Conservation (phyloP, 345 rosid genomes). For the Hibiscus tridactylites region DNA sequence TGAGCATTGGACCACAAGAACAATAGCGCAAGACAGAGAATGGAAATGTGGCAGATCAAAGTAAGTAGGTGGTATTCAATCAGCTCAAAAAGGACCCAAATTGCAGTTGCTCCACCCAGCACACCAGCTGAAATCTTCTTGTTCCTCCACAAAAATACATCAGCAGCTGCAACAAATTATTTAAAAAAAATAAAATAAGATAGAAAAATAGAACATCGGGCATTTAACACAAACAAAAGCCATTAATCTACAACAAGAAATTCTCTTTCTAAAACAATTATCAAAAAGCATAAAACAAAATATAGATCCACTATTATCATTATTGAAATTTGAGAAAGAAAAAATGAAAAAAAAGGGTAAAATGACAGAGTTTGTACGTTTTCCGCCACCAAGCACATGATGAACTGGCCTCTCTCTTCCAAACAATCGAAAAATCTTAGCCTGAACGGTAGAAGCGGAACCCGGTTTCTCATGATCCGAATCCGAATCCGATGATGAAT, state of each 20-base stretch:
- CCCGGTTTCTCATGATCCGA: constrained; percentile 43
- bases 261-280: neutral
- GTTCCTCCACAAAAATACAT: constrained; percentile 90
- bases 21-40: constrained; percentile 48
- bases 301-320: neutral
- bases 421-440: constrained; percentile 62
- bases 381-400: constrained; percentile 81
- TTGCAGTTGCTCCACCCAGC: constrained; percentile 54
- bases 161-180: constrained; percentile 57
- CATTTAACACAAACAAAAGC: neutral
- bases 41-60: constrained; percentile 55
- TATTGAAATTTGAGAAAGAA: neutral
- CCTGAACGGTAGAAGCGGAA: constrained; percentile 43
- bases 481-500: constrained; percentile 53
- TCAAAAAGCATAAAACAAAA: neutral
- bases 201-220: neutral
- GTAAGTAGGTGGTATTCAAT: constrained; percentile 72
- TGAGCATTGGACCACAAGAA: constrained; percentile 75
- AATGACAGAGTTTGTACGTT: constrained; percentile 35
- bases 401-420: constrained; percentile 80
- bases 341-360: neutral
- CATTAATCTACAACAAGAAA: neutral
- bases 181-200: neutral
- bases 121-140: constrained; percentile 63
- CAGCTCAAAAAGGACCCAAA: constrained; percentile 75